Percentiles rank a stretch among this genome's conserved stretches.
Evolutionary conservation across 495 filamentous ascomycete species (phyloP).

Genomic region (Penicillium odoratum): DNA sequence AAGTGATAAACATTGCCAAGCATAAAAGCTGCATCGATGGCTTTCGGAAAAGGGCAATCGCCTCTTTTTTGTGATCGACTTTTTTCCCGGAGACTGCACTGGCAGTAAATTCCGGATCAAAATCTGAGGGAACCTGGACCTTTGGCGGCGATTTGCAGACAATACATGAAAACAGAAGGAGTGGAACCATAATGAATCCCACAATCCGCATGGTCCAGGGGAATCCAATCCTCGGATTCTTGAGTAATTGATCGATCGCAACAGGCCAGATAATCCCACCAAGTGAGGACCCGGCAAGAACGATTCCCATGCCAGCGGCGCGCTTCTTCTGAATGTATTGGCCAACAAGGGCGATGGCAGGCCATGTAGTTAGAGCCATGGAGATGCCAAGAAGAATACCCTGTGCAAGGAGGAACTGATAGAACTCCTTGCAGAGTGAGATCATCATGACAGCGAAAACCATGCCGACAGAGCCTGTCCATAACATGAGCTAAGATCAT

Average conservation of each 20-base stretch:
- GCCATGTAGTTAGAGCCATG: conserved; percentile 51
- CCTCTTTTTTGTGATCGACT: conserved; percentile 14
- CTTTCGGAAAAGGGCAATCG: conserved; percentile 23
- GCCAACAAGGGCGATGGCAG: conserved; percentile 51
- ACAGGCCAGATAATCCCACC: conserved; percentile 54
- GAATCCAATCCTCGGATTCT: conserved; percentile 41
- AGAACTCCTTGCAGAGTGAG: conserved; percentile 57
- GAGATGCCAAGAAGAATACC: conserved; percentile 54
- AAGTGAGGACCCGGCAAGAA: conserved; percentile 54
- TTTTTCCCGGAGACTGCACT: not conserved
- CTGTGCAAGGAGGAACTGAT: conserved; percentile 63
- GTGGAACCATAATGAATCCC: conserved; percentile 50
- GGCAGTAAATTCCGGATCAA: not conserved
- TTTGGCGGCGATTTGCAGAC: conserved; percentile 12
- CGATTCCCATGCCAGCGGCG: conserved; percentile 55
- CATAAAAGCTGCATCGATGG: conserved; percentile 49
- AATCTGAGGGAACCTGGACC: not conserved
- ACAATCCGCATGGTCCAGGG: conserved; percentile 51
- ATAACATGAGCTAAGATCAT: conserved; percentile 28
- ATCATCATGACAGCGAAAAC: conserved; percentile 56
- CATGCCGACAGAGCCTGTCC: conserved; percentile 28
- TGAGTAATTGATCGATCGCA: conserved; percentile 40
- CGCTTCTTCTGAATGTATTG: conserved; percentile 57
- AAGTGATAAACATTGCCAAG: conserved; percentile 39
- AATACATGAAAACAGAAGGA: conserved; percentile 55